Evolutionary conservation across 2,329 filamentous ascomycete genomes (phyloP).

Genomic region (Colletotrichum liaoningense): DNA sequence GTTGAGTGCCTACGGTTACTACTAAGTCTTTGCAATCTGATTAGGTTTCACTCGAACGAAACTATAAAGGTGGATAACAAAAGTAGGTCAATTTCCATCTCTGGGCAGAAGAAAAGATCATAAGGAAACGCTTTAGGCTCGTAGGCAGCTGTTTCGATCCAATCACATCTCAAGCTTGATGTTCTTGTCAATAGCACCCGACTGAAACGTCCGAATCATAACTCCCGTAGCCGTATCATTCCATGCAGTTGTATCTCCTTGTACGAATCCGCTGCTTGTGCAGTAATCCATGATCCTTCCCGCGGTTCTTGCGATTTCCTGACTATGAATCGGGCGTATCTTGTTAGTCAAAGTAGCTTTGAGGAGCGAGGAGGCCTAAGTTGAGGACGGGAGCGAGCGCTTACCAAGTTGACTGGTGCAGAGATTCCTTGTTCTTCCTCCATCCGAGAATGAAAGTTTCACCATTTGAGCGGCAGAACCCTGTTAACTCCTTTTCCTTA

Average conservation of each 20-base stretch:
- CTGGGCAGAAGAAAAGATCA: background rate
- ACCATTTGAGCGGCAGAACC: background rate
- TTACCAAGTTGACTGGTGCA: conserved; percentile 11
- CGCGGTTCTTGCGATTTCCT: background rate
- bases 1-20: too few species aligned
- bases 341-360: background rate
- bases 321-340: background rate
- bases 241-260: conserved; percentile 8
- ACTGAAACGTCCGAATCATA: conserved; percentile 19
- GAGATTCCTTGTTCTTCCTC: conserved; percentile 7
- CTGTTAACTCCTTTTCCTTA: background rate
- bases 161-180: conserved; percentile 41
- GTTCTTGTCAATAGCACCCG: background rate
- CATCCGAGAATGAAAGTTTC: conserved; percentile 18
- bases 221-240: background rate
- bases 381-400: background rate
- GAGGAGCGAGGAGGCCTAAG: too few species aligned
- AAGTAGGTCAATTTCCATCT: background rate
- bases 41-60: background rate
- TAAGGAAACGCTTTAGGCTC: background rate
- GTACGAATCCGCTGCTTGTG: background rate
- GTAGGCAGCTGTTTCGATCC: background rate
- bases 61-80: background rate
- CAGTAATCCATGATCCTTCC: conserved; percentile 17
- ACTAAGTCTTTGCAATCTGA: background rate